Conservation (phyloP, 2,329 filamentous ascomycete species). For the Fusarium nelsonii region DNA sequence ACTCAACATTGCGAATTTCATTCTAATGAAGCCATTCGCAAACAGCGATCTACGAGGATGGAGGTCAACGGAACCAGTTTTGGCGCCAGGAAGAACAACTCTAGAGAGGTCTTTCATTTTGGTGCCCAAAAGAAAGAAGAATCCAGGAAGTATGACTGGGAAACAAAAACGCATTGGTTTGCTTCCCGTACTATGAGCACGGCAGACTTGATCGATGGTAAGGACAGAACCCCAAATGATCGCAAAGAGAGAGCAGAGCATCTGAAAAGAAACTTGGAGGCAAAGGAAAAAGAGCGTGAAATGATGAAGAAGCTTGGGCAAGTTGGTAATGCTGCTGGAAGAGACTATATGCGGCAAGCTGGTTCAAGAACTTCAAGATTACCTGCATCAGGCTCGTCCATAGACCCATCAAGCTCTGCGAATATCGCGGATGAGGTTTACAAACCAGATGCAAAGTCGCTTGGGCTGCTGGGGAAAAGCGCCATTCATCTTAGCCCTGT, state of each 20-base stretch:
- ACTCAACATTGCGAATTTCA: constrained; percentile 96
- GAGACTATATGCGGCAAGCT: constrained; percentile 74
- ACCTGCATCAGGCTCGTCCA: constrained; percentile 24
- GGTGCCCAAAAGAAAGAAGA: constrained; percentile 34
- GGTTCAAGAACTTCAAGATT: constrained; percentile 34
- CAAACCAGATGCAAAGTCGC: constrained; percentile 58
- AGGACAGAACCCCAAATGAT: constrained; percentile 67
- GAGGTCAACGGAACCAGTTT: constrained; percentile 81
- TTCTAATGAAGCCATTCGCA: constrained; percentile 82
- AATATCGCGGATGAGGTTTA: constrained; percentile 46
- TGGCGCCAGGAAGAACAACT: constrained; percentile 51
- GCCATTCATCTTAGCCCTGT: constrained; percentile 69
- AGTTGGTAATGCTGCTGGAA: constrained; percentile 74
- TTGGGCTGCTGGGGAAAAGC: constrained; percentile 52
- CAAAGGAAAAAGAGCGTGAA: constrained; percentile 78
- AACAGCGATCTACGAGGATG: constrained; percentile 73
- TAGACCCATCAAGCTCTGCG: constrained; percentile 36
- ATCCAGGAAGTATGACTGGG: constrained; percentile 64
- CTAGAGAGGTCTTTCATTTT: constrained; percentile 43
- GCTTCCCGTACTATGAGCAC: constrained; percentile 65
- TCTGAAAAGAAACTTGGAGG: constrained; percentile 72
- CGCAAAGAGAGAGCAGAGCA: constrained; percentile 74
- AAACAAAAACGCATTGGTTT: constrained; percentile 69
- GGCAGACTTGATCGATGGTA: constrained; percentile 74
- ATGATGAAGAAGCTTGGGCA: constrained; percentile 76